phyloP scores from a whole-genome alignment of 192 early-diverging fungal genomes.

The Coemansia sp. region DNA sequence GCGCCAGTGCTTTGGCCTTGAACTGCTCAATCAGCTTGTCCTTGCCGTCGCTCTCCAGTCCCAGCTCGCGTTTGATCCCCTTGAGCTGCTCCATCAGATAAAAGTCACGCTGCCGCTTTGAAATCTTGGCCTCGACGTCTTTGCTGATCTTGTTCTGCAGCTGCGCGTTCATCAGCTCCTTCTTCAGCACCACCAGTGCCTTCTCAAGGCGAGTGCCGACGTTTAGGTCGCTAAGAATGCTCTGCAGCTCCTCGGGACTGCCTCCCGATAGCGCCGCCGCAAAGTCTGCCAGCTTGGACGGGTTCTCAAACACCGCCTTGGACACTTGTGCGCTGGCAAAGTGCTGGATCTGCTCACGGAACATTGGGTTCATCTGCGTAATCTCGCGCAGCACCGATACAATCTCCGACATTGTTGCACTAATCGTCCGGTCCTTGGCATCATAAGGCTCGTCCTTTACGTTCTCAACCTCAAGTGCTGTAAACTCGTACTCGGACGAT shows the following conservation, averaged over 20 bases:
- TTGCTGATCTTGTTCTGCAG: constrained; percentile 97
- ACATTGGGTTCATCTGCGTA: constrained; percentile 87
- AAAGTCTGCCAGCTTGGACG: constrained; percentile 94
- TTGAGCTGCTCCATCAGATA: constrained; percentile 99
- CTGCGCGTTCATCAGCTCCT: constrained; percentile 96
- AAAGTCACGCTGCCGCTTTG: constrained; percentile 95
- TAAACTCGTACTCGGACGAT: constrained; percentile 68
- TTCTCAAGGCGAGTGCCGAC: constrained; percentile 92
- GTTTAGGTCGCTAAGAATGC: constrained; percentile 82
- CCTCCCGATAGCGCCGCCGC: constrained; percentile 93
- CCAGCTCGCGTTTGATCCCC: constrained; percentile 98
- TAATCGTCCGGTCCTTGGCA: constrained; percentile 79
- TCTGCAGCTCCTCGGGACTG: constrained; percentile 89
- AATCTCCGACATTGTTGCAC: constrained; percentile 92
- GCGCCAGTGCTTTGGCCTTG: constrained; percentile 77
- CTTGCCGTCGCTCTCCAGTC: constrained; percentile 96
- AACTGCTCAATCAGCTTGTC: constrained; percentile 96
- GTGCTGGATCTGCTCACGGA: constrained; percentile 97
- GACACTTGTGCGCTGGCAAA: constrained; percentile 95
- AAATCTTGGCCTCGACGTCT: constrained; percentile 97
- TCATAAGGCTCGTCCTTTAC: constrained; percentile 81
- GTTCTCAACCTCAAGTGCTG: constrained; percentile 87
- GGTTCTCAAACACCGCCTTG: constrained; percentile 92
- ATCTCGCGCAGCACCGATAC: constrained; percentile 97
- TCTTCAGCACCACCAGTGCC: constrained; percentile 90